These are phyloP conservation scores for Calcarisporium arbuscula DNA, from an alignment of 2,329 filamentous ascomycete species.

Conservation along the genomic window DNA sequence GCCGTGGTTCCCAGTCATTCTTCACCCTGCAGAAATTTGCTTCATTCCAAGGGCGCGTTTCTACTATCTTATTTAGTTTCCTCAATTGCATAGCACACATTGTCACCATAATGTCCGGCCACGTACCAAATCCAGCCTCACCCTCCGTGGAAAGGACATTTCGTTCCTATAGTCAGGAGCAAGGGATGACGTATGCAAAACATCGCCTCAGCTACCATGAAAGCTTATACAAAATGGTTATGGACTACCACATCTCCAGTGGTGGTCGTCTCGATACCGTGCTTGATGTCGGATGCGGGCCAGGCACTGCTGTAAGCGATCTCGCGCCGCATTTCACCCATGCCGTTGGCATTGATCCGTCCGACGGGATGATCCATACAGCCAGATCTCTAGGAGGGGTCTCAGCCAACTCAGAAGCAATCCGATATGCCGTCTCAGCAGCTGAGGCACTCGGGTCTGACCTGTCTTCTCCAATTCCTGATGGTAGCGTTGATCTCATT, in stretches of 20 bases:
- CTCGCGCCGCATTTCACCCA: slow-evolving; percentile 39
- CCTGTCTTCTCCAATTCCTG: slow-evolving; percentile 20
- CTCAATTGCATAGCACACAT: too few relatives aligned
- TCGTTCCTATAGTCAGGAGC: slow-evolving; percentile 31
- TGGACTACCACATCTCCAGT: slow-evolving; percentile 38
- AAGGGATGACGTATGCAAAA: slow-evolving; percentile 38
- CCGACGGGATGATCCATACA: slow-evolving; percentile 44
- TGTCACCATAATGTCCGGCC: not conserved
- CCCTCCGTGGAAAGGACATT: slow-evolving; percentile 30
- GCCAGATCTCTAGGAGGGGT: slow-evolving; percentile 31
- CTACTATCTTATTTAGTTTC: too few relatives aligned
- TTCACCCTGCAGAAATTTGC: too few relatives aligned
- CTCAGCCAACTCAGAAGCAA: slow-evolving; percentile 20
- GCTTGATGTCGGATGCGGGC: slow-evolving; percentile 52
- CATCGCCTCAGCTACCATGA: slow-evolving; percentile 35
- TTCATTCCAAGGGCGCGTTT: too few relatives aligned
- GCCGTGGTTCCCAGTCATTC: too few relatives aligned
- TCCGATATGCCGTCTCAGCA: slow-evolving; percentile 34
- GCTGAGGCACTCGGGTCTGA: slow-evolving; percentile 36
- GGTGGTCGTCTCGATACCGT: slow-evolving; percentile 36
- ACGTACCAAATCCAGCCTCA: not conserved
- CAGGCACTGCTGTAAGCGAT: slow-evolving; percentile 40
- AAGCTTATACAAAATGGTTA: slow-evolving; percentile 38
- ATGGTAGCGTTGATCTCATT: slow-evolving; percentile 41
- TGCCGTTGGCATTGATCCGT: slow-evolving; percentile 45